Base-by-base conservation (phyloP, 148 eudicot genomes). In the Spergularia marina region DNA sequence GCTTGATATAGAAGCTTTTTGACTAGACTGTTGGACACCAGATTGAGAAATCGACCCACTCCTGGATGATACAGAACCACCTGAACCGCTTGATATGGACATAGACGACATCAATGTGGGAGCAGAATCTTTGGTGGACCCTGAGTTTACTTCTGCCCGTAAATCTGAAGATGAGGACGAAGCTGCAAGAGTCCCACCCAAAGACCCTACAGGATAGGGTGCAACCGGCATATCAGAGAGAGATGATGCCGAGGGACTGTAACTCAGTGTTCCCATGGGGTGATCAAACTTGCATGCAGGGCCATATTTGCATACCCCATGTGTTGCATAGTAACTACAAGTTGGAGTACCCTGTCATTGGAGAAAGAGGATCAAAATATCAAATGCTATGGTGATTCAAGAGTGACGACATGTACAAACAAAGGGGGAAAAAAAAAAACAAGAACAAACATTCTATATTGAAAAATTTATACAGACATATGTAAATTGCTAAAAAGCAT, bases 211-310 rank as follows among this genome's bases (percentile, higher is more conserved):
- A 3, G 97, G 97, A 52, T 91, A 94, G 66, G 98, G 98, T 76
- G 92, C 94, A 57, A 94, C 96, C 2, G 98, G 96, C 92, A 94
- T 94, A 70, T 94, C 98, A 73, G 98, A 83, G 17, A 92, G 96
- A 54, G 96, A 94, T 52, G 98, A 94, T 72, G 97, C 86, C 51
- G 98, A 94, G 13, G 98, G 94, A 51, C 96, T 90, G 87, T 92
- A 94, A 81, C 96, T 92, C 73, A 94, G 84, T 41, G 84, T 70
- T 67, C 88, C 85, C 94, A 84, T 71, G 52, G 87, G 87, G 34
- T 84, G 87, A 68, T 84, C 81, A 23, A 68, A 84, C 71, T 76
- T 84, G 85, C 87, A 84, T 55, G 85, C 80, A 0, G 83, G 76
- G 21, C 87, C 87, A 51, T 79, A 84, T 53, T 79, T 82, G 87